A percentile compares a stretch with the other conserved stretches of the same genome.
Evolutionary conservation across 768 basidiomycete species (phyloP).

Genomic region (Lactarius indigo): DNA sequence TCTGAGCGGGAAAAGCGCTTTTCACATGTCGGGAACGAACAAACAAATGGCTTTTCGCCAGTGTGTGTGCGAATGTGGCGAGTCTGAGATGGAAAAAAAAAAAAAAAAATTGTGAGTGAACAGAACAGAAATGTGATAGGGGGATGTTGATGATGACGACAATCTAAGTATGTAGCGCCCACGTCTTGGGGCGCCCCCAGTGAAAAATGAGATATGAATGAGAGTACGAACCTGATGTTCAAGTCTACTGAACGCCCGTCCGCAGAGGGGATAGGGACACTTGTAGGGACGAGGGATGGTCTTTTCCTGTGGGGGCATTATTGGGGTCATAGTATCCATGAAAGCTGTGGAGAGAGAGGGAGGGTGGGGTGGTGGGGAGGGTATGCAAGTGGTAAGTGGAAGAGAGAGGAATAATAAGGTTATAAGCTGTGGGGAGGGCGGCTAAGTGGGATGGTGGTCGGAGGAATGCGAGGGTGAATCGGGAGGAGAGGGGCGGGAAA

Average conservation of each 20-base stretch:
- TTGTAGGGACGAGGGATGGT: constrained; percentile 79
- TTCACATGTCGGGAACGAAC: constrained; percentile 91
- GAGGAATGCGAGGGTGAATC: constrained; percentile 9
- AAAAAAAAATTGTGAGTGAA: constrained; percentile 4
- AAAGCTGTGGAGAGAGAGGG: background rate
- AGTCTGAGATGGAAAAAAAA: constrained; percentile 53
- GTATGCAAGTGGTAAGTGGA: background rate
- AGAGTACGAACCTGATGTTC: constrained; percentile 80
- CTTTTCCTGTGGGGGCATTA: constrained; percentile 13
- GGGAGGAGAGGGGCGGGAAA: background rate
- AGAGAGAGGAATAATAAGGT: background rate
- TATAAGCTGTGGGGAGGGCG: constrained; percentile 6
- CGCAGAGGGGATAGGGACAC: constrained; percentile 88
- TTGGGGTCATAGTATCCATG: background rate
- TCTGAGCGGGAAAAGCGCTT: constrained; percentile 98
- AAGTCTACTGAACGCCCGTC: constrained; percentile 91
- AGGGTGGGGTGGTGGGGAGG: background rate
- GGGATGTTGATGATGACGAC: background rate
- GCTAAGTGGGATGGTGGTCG: background rate
- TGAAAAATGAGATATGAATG: constrained; percentile 21
- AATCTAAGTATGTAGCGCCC: constrained; percentile 7
- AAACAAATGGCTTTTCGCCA: constrained; percentile 95
- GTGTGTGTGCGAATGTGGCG: constrained; percentile 98
- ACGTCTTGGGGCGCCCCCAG: background rate
- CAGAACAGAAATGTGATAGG: background rate